Base-by-base conservation (phyloP, 495 filamentous ascomycete genomes). In the Aspergillus cristatus region DNA sequence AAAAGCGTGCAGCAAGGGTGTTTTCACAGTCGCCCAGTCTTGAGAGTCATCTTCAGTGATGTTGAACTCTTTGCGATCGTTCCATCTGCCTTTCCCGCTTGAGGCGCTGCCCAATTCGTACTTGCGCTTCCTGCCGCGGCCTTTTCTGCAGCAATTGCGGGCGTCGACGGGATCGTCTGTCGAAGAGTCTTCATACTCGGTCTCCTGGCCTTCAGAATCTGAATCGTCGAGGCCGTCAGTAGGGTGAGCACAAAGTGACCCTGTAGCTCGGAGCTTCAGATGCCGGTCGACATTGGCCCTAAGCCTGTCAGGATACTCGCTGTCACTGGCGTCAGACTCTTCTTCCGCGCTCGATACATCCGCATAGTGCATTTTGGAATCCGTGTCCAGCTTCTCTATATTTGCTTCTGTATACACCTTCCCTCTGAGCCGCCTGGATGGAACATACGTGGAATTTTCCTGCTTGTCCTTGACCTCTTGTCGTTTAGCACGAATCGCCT, bases 1-100 rank as follows among this genome's bases (percentile, higher is more conserved):
- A 54, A 78, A 84, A 37, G 68, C 67, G 37, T 84, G 78, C 2
- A 85, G 45, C 0, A 68, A 48, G 3, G 71, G 63, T 2, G 22
- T 34, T 36, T 40, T 50, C 28, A 65, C 44, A 4, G 28, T 42
- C 8, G 31, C 38, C 48, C 55, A 55, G 30, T 32, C 17, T 25
- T 41, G 30, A 13, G 25, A 6, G 18, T 32, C 28, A 7, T 38
- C 26, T 25, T 39, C 32, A 8, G 28, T 16, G 16, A 64, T 57
- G 10, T 47, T 47, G 50, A 64, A 60, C 5, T 35, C 35, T 22
- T 51, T 46, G 11, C 41, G 36, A 35, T 63, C 55, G 32, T 57
- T 31, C 43, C 38, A 47, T 13, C 20, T 24, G 20, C 20, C 8
- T 24, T 24, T 24, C 4, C 20, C 20, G 20, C 8, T 24, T 24